Evolutionary conservation across 1,284 basidiomycete genomes (phyloP).

Genomic region (Omphalotus olearius): DNA sequence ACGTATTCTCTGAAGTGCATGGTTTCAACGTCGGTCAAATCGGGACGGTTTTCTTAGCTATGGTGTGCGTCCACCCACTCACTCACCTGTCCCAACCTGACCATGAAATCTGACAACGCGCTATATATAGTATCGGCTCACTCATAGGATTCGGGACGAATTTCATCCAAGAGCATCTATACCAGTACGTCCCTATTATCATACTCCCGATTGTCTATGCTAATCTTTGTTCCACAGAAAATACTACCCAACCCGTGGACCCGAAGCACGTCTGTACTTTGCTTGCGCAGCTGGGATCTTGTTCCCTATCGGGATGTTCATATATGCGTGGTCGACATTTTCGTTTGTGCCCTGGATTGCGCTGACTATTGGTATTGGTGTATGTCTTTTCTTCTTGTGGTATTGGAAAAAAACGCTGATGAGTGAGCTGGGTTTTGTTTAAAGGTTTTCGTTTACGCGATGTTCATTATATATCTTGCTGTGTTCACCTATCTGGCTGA

Average conservation of each 20-base stretch:
- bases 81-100: too few relatives aligned
- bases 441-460: slow-evolving; percentile 50
- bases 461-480: slow-evolving; percentile 55
- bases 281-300: slow-evolving; percentile 62
- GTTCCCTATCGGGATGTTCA: slow-evolving; percentile 63
- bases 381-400: slow-evolving; percentile 22
- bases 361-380: slow-evolving; percentile 50
- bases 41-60: slow-evolving; percentile 51
- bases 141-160: slow-evolving; percentile 54
- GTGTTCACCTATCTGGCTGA: slow-evolving; percentile 74
- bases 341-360: slow-evolving; percentile 52
- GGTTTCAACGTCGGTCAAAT: slow-evolving; percentile 60
- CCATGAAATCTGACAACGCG: background rate
- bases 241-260: slow-evolving; percentile 49
- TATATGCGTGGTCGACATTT: slow-evolving; percentile 61
- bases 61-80: slow-evolving; percentile 49
- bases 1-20: slow-evolving; percentile 60
- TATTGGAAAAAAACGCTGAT: slow-evolving; percentile 5
- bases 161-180: slow-evolving; percentile 64
- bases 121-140: slow-evolving; percentile 50
- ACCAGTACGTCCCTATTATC: slow-evolving; percentile 37
- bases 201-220: background rate
- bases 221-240: slow-evolving; percentile 34
- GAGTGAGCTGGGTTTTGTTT: slow-evolving; percentile 8
- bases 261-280: slow-evolving; percentile 71